Evolutionary conservation across 352 stramenopile species (phyloP), one percentile per base, ranked within the genome.

Genomic region (Globisporangium carolinianum): DNA sequence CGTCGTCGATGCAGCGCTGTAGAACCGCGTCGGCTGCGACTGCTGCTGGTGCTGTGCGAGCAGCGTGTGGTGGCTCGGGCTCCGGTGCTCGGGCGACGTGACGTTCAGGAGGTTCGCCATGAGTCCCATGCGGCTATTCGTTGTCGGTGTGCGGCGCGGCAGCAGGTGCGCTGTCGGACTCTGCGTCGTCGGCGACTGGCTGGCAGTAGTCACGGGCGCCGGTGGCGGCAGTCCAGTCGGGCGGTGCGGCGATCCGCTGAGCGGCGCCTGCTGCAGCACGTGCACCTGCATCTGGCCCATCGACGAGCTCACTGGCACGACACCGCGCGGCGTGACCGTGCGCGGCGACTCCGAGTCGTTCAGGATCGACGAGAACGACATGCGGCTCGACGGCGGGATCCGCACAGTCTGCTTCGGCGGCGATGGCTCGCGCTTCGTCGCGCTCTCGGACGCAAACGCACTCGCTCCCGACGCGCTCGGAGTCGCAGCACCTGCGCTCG

Each of bases 281-380:
- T 35, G 15, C 45, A 32, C 10, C 45, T 14, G n/a, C 45, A 49
- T 35, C 15, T 14, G 45, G n/a, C 52, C 46, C 51, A 55, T 47
- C 14, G 46, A 17, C 14, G 56, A 55, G 48, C 18, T 45, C 54
- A 49, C 15, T 43, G 53, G 42, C 7, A 51, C 37, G 18, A 58
- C 58, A 11, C 51, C 58, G 5, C 60, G 60, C 10, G 60, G 60
- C 55, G 39, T 53, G 35, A 59, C 56, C 17, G 47, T 55, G 60
- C 46, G 66, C 36, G 47, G 69, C 35, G 79, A 90, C 62, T 93
- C 80, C 2, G 80, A 89, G 35, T 95, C 79, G 54, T 95, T 95
- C 54, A 95, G 52, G 55, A 95, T 95, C 4, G 85, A 95, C 36
- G 83, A 93, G 47, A 95, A 95, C 45, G 85, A 95, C 85, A 95